These are phyloP conservation scores for Candida sojae DNA, from an alignment of 1,139 yeast genomes.

Conservation along the genomic window DNA sequence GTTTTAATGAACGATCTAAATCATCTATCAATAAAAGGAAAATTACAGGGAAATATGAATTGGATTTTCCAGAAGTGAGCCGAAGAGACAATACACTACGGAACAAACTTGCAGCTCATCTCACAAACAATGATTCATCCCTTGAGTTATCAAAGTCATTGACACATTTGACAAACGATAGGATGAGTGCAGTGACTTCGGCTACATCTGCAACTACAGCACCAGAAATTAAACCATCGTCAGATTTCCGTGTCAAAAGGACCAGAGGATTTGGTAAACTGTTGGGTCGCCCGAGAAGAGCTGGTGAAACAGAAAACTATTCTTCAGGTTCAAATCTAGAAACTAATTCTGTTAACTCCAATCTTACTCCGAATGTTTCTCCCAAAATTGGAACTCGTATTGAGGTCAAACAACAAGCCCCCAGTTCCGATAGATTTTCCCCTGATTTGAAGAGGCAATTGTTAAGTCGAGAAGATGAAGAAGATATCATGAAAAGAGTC, in stretches of 20 bases:
- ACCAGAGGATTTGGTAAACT: conserved; percentile 36
- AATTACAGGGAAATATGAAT: conserved; percentile 11
- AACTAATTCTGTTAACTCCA: not conserved
- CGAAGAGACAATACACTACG: conserved; percentile 18
- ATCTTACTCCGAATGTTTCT: not conserved
- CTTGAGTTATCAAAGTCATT: conserved; percentile 6
- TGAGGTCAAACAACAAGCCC: conserved; percentile 15
- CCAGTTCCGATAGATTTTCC: conserved; percentile 16
- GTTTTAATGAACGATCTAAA: conserved; percentile 26
- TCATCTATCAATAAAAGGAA: conserved; percentile 13
- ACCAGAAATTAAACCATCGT: not conserved
- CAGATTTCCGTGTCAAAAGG: conserved; percentile 20
- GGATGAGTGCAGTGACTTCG: conserved; percentile 5
- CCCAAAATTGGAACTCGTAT: not conserved
- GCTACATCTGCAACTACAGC: conserved; percentile 8
- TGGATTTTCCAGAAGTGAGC: conserved; percentile 16
- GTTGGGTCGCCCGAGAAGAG: conserved; percentile 45
- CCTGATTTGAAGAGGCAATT: conserved; percentile 13
- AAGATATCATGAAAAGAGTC: conserved; percentile 27
- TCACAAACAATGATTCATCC: conserved; percentile 18
- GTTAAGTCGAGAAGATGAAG: conserved; percentile 21
- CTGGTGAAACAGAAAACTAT: conserved; percentile 17
- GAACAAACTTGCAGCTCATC: conserved; percentile 36
- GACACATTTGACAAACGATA: conserved; percentile 8
- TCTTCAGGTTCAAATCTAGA: conserved; percentile 4